Evolutionary conservation across 2,329 filamentous ascomycete species (phyloP).

Genomic region (Myotisia sp.): DNA sequence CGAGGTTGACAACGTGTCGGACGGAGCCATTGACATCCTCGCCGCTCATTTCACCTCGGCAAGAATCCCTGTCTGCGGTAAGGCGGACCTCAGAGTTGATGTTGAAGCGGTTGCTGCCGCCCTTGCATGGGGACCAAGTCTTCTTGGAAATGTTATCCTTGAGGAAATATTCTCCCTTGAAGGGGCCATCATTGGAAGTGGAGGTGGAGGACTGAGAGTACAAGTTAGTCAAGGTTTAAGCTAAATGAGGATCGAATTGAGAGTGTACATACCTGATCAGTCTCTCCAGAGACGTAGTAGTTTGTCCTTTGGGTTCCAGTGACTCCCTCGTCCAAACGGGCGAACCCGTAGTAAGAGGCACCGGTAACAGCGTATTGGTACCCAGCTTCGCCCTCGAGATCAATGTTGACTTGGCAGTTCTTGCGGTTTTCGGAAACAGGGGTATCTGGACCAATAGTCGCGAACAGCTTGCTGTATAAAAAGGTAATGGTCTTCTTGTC

Average conservation of each 20-base stretch:
- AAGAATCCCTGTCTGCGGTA: neutral
- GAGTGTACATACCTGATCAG: constrained; percentile 1
- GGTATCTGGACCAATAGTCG: neutral
- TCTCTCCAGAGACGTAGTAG: constrained; percentile 4
- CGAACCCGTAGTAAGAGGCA: constrained; percentile 1
- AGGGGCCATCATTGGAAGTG: constrained; percentile 1
- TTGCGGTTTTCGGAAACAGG: neutral
- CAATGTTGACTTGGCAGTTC: constrained; percentile 3
- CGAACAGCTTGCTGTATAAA: neutral
- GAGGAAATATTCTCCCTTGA: neutral
- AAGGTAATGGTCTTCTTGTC: neutral
- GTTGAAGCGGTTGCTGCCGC: constrained; percentile 1
- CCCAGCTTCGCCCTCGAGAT: neutral
- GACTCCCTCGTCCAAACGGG: constrained; percentile 1
- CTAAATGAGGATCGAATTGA: neutral
- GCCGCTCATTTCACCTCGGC: constrained; percentile 3
- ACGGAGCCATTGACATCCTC: constrained; percentile 1
- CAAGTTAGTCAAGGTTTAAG: neutral
- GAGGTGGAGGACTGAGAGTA: constrained; percentile 1
- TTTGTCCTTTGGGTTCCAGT: constrained; percentile 1
- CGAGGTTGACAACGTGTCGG: constrained; percentile 1
- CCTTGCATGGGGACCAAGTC: constrained; percentile 3
- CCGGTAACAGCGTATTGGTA: neutral
- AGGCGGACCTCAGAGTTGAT: constrained; percentile 4
- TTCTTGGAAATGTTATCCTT: neutral